Conservation (phyloP, 805 yeast genomes). For the Saitoella complicata region DNA sequence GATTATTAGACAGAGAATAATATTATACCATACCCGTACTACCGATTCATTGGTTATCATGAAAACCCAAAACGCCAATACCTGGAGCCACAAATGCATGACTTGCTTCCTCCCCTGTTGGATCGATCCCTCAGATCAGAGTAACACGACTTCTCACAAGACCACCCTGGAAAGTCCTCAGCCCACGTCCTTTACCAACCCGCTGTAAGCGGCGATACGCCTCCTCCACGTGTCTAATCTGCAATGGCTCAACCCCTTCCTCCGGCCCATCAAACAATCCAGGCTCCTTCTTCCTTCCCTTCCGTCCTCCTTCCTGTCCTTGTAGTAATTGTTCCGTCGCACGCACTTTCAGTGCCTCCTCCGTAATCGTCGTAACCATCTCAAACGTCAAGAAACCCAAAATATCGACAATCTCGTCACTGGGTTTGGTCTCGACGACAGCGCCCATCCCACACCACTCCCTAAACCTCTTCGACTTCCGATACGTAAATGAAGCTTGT, state of each 20-base stretch:
- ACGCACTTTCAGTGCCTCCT: conserved; percentile 66
- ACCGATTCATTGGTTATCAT: too few species aligned
- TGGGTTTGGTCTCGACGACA: conserved; percentile 76
- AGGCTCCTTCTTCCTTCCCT: conserved; percentile 34
- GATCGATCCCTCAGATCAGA: neutral
- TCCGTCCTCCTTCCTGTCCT: conserved; percentile 29
- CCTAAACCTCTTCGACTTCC: conserved; percentile 83
- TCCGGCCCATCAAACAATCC: conserved; percentile 75
- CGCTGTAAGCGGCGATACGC: conserved; percentile 74
- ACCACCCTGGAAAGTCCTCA: conserved; percentile 61
- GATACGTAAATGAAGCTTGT: conserved; percentile 89
- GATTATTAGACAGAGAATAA: too few species aligned
- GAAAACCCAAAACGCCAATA: too few species aligned
- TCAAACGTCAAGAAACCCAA: conserved; percentile 91
- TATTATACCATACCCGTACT: too few species aligned
- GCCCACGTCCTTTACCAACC: conserved; percentile 39
- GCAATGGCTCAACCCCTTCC: conserved; percentile 59
- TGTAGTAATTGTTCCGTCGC: conserved; percentile 30
- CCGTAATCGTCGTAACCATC: conserved; percentile 87
- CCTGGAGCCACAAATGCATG: too few species aligned
- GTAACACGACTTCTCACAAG: conserved; percentile 25
- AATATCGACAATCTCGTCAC: conserved; percentile 92
- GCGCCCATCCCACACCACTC: conserved; percentile 90
- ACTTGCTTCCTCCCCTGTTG: too few species aligned
- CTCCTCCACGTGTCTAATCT: conserved; percentile 68